phyloP scores from a whole-genome alignment of 352 stramenopile species.

The Phytopythium sindhum region DNA sequence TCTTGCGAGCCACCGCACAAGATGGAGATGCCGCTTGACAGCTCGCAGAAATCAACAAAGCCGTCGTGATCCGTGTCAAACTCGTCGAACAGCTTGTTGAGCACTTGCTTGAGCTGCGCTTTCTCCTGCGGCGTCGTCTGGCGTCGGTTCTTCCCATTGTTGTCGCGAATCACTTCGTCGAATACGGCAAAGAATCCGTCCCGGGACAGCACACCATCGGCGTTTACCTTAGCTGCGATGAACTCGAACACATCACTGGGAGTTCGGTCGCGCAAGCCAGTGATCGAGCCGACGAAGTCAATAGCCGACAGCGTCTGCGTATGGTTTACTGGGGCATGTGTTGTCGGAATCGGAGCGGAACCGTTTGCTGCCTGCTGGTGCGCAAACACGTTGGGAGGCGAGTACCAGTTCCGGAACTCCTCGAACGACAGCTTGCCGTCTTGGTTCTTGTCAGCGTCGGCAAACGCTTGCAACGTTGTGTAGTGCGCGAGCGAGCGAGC shows the following conservation, averaged over 20 bases:
- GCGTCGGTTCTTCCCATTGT: constrained; percentile 18
- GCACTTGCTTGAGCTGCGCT: constrained; percentile 39
- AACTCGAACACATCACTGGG: constrained; percentile 80
- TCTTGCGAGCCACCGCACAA: constrained; percentile 74
- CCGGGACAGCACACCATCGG: constrained; percentile 70
- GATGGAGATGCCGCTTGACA: constrained; percentile 80
- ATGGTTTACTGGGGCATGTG: constrained; percentile 3
- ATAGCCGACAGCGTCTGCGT: constrained; percentile 39
- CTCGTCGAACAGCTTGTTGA: constrained; percentile 66
- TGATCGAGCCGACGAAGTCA: constrained; percentile 56
- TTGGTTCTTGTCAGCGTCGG: constrained; percentile 82
- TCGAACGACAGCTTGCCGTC: constrained; percentile 73
- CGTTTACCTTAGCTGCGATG: constrained; percentile 78
- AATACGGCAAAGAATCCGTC: constrained; percentile 70
- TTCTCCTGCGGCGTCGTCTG: constrained; percentile 26
- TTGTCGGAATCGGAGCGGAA: neutral
- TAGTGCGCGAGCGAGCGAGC: constrained; percentile 54
- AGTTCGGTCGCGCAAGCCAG: constrained; percentile 43
- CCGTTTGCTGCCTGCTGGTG: constrained; percentile 13
- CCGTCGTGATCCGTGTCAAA: constrained; percentile 80
- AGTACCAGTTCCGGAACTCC: constrained; percentile 85
- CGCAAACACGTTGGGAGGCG: constrained; percentile 20
- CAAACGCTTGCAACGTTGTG: constrained; percentile 81
- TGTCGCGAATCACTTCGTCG: constrained; percentile 49
- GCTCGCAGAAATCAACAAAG: constrained; percentile 83